These are phyloP conservation scores for Sclerotinia borealis DNA, from an alignment of 2,329 filamentous ascomycete genomes.

Conservation along the genomic window DNA sequence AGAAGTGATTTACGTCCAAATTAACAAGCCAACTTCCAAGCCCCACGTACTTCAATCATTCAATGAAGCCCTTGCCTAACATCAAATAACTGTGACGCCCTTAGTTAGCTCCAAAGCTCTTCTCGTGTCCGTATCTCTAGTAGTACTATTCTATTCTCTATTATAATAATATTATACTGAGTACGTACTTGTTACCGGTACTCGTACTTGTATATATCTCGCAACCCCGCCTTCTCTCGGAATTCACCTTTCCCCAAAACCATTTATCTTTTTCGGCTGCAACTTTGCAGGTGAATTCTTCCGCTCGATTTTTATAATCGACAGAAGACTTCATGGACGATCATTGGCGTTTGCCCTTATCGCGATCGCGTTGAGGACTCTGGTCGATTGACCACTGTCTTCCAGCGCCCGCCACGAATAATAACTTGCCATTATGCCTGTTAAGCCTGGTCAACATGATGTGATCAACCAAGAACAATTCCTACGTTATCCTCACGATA, in stretches of 20 bases:
- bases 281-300: slow-evolving; percentile 19
- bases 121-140: not conserved
- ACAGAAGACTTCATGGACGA: slow-evolving; percentile 46
- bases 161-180: no score
- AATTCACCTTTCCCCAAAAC: slow-evolving; percentile 8
- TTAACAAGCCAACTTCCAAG: slow-evolving; percentile 6
- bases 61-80: not conserved
- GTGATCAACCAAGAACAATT: slow-evolving; percentile 18
- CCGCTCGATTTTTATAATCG: slow-evolving; percentile 21
- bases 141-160: not conserved
- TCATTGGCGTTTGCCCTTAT: slow-evolving; percentile 46
- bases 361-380: slow-evolving; percentile 56
- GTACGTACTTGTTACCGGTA: no score
- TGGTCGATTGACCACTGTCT: slow-evolving; percentile 47
- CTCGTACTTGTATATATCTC: slow-evolving; percentile 15
- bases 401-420: slow-evolving; percentile 32
- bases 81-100: not conserved
- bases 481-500: slow-evolving; percentile 13
- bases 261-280: slow-evolving; percentile 27
- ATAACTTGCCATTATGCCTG: slow-evolving; percentile 39
- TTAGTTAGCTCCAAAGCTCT: slow-evolving; percentile 4
- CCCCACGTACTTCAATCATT: not conserved
- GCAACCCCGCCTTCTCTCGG: slow-evolving; percentile 20
- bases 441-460: slow-evolving; percentile 26
- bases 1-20: slow-evolving; percentile 11